phyloP scores from a whole-genome alignment of 2,329 filamentous ascomycete species.

The Botrytis paeoniae region DNA sequence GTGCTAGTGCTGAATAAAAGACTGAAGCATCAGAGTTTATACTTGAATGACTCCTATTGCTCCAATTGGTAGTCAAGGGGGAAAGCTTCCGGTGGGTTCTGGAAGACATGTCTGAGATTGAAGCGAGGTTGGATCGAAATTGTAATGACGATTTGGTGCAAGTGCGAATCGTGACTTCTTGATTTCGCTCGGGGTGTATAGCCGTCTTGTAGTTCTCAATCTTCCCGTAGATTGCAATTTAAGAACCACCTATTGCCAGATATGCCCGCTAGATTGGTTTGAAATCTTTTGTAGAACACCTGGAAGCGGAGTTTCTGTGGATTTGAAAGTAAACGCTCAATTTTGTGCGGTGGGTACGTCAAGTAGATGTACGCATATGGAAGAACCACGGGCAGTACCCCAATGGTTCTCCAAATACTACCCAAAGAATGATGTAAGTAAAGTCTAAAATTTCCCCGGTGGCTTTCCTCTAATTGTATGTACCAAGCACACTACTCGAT shows the following conservation, averaged over 20 bases:
- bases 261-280: neutral
- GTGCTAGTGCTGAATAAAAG: conserved; percentile 35
- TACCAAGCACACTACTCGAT: neutral
- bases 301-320: neutral
- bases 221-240: neutral
- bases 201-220: neutral
- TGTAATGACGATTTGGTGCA: neutral
- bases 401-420: conserved; percentile 3
- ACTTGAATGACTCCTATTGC: conserved; percentile 33
- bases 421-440: conserved; percentile 7
- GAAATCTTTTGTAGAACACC: neutral
- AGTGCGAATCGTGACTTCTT: neutral
- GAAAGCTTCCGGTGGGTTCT: conserved; percentile 24
- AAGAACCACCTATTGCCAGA: neutral
- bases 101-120: conserved; percentile 24
- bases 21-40: conserved; percentile 33
- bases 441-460: conserved; percentile 2
- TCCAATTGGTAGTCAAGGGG: conserved; percentile 27
- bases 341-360: conserved; percentile 12
- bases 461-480: neutral
- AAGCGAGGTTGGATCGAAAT: conserved; percentile 15
- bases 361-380: conserved; percentile 5
- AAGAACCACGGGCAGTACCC: conserved; percentile 8
- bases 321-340: neutral
- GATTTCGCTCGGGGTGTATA: neutral